These are phyloP conservation scores for Austroboletus sp. DNA, from an alignment of 1,284 basidiomycete genomes.

Conservation along the genomic window DNA sequence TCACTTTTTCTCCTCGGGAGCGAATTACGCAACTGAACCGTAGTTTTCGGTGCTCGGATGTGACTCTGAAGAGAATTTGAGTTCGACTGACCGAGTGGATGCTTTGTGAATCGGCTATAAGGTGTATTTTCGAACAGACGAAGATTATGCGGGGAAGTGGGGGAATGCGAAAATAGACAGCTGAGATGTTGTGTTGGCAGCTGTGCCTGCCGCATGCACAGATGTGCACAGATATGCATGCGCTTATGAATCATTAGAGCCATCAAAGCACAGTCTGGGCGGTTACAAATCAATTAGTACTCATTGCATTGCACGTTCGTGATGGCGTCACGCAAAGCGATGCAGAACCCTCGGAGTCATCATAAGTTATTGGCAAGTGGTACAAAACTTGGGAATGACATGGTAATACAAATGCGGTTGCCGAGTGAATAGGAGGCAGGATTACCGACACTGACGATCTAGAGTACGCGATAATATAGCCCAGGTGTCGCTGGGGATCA, in stretches of 20 bases:
- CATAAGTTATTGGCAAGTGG: conserved; percentile 19
- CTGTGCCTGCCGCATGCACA: not conserved
- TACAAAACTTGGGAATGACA: conserved; percentile 19
- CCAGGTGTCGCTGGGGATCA: conserved; percentile 12
- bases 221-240: not conserved
- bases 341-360: conserved; percentile 1
- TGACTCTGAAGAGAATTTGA: too few relatives aligned
- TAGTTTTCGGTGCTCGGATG: too few relatives aligned
- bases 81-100: conserved; percentile 32
- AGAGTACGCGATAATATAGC: conserved; percentile 9
- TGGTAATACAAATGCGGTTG: conserved; percentile 27
- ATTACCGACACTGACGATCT: conserved; percentile 12
- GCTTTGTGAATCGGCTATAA: conserved; percentile 58
- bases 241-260: not conserved
- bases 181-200: not conserved
- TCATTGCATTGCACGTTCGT: conserved; percentile 3
- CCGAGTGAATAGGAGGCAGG: not conserved
- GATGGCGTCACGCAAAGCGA: not conserved
- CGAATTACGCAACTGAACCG: too few relatives aligned
- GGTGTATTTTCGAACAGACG: conserved; percentile 48
- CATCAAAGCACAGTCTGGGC: conserved; percentile 1
- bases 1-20: too few relatives aligned
- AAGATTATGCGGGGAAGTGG: conserved; percentile 13
- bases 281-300: not conserved
- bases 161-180: conserved; percentile 5